Evolutionary conservation across 1,284 basidiomycete species (phyloP).

Genomic region (Tilletiopsis washingtonensis): DNA sequence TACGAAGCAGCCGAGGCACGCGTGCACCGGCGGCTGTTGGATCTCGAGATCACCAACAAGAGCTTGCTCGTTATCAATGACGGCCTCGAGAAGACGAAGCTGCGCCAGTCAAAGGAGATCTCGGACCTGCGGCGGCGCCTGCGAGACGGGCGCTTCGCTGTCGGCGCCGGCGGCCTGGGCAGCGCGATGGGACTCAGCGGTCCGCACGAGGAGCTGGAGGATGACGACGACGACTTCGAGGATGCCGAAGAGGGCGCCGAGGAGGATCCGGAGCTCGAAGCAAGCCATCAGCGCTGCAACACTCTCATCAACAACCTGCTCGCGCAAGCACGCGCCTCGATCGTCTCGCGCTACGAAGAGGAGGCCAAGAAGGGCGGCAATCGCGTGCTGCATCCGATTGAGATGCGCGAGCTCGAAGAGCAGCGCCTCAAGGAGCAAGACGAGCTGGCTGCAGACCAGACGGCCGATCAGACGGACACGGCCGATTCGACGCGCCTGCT

Average conservation of each 20-base stretch:
- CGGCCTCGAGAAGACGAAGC: constrained; percentile 47
- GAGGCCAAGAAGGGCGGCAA: constrained; percentile 14
- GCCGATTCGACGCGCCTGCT: too few species aligned
- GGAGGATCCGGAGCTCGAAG: constrained; percentile 32
- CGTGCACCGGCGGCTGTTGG: constrained; percentile 46
- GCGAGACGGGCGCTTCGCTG: constrained; percentile 10
- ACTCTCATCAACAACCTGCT: constrained; percentile 26
- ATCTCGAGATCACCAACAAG: constrained; percentile 50
- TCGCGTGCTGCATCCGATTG: constrained; percentile 31
- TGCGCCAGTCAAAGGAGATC: constrained; percentile 48
- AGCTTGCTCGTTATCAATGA: constrained; percentile 50
- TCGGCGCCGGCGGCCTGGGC: constrained; percentile 1
- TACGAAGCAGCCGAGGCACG: constrained; percentile 33
- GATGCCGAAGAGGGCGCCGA: not conserved
- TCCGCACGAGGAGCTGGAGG: constrained; percentile 8
- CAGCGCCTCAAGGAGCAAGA: constrained; percentile 7
- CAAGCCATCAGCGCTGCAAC: constrained; percentile 27
- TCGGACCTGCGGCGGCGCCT: constrained; percentile 37
- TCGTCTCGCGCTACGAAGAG: constrained; percentile 15
- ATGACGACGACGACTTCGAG: constrained; percentile 15
- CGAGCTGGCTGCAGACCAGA: too few species aligned
- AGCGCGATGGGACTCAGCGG: not conserved
- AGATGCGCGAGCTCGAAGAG: constrained; percentile 22
- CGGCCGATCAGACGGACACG: too few species aligned
- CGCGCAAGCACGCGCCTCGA: constrained; percentile 21